Evolutionary conservation across 148 eudicot species (phyloP), one percentile per base, ranked within the genome.

Genomic region (Fagopyrum esculentum): DNA sequence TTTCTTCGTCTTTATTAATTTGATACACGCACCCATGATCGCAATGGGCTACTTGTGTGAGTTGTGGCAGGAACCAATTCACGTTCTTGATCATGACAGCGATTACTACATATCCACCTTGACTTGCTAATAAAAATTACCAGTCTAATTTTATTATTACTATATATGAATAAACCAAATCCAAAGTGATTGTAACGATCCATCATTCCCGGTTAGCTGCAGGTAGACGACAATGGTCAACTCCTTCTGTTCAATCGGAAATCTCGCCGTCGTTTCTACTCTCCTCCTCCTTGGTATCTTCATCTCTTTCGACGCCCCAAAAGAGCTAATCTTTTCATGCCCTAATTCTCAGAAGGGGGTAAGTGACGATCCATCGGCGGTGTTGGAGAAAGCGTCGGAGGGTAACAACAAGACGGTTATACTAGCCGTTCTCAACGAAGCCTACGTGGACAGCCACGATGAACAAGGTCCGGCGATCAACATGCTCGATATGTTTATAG

Each of bases 401-500:
- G 63, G 63, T 26, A 73, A 11, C 44, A 76, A 90, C 80, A 93
- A 85, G 59, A 93, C 96, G 1, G 81, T 90, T 29, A 88, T 93
- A 49, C 84, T 93, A 7, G 83, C 93, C 0, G 80, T 90, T 0
- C 84, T 87, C 1, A 87, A 93, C 71, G 83, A 75, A 71, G 97
- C 95, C 2, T 92, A 92, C 35, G 89, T 69, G 51, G 73, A 69
- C 22, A 7, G 81, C 0, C 86, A 84, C 0, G 69, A 43, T 5
- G 81, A 85, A 44, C 66, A 73, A 35, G 3, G 40, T 68, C 64
- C 86, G 17, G 2, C 30, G 51, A 50, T 69, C 6, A 91, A 79
- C 72, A 84, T 92, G 97, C 82, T 92, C 11, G 92, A 92, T 73
- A 75, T 90, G 1, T 92, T 92, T 78, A 55, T 90, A 47, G 97